Conservation (phyloP, 176 grass and related monocot genomes). For the Puya raimondii region DNA sequence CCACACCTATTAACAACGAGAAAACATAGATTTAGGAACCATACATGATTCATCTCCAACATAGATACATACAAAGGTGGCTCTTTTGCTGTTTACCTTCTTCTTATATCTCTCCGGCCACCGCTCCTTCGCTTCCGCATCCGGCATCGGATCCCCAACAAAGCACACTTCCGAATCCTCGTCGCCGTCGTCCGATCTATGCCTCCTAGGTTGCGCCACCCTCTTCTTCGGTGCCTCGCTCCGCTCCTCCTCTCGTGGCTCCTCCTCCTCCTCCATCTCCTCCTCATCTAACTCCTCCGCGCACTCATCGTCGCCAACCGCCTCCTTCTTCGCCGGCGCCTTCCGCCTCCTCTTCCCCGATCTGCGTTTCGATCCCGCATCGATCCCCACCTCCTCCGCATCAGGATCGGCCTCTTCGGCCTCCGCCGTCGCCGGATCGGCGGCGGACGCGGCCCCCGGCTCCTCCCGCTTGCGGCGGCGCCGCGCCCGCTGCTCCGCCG, state of each 20-base stretch:
- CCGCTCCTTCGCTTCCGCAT: constrained; percentile 28
- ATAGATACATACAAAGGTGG: background rate
- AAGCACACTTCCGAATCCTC: constrained; percentile 23
- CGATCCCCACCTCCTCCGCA: background rate
- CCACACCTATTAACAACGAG: background rate
- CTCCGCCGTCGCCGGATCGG: background rate
- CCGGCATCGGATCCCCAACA: constrained; percentile 25
- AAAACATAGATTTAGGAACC: constrained; percentile 5
- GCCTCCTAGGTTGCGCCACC: constrained; percentile 22
- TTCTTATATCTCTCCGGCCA: constrained; percentile 57
- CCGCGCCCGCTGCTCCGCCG: constrained; percentile 8
- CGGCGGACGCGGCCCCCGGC: background rate
- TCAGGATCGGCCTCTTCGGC: background rate
- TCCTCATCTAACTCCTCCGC: background rate
- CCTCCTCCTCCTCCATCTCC: constrained; percentile 8
- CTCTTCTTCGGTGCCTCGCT: constrained; percentile 8
- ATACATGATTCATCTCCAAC: background rate
- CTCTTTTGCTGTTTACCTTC: constrained; percentile 14
- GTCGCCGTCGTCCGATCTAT: background rate
- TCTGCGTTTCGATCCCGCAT: background rate
- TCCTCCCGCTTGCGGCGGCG: background rate
- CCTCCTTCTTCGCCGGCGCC: background rate
- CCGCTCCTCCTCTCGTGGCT: constrained; percentile 20
- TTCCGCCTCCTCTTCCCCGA: constrained; percentile 8
- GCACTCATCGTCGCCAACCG: constrained; percentile 1